These are phyloP conservation scores for Puccinia sorghi DNA, from an alignment of 1,284 basidiomycete species.

Conservation along the genomic window DNA sequence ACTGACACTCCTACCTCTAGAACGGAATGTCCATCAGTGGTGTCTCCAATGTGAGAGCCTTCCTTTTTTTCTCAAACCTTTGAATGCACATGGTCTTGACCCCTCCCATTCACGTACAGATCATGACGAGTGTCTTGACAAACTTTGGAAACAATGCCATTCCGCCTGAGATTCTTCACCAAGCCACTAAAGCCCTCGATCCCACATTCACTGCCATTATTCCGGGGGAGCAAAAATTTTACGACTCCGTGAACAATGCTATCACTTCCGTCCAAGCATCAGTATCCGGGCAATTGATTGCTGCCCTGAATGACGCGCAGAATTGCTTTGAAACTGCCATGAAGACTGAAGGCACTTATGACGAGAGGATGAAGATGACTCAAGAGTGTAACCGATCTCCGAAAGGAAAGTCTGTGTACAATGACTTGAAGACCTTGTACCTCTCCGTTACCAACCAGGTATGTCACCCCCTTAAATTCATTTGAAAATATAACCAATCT, in stretches of 20 bases:
- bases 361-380: slow-evolving; percentile 30
- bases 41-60: slow-evolving; percentile 21
- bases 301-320: slow-evolving; percentile 43
- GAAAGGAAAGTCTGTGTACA: slow-evolving; percentile 33
- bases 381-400: slow-evolving; percentile 25
- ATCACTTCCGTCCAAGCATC: slow-evolving; percentile 43
- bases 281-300: slow-evolving; percentile 29
- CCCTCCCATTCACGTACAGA: background rate
- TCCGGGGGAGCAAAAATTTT: slow-evolving; percentile 40
- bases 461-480: background rate
- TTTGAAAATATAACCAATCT: background rate
- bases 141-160: slow-evolving; percentile 42
- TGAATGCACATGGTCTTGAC: background rate
- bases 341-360: slow-evolving; percentile 20
- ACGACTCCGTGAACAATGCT: slow-evolving; percentile 46
- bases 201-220: slow-evolving; percentile 44
- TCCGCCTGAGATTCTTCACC: slow-evolving; percentile 11
- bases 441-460: slow-evolving; percentile 47
- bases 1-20: background rate
- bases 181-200: slow-evolving; percentile 41
- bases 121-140: slow-evolving; percentile 43
- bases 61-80: background rate
- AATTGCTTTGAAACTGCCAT: slow-evolving; percentile 41
- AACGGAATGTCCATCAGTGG: slow-evolving; percentile 48
- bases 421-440: slow-evolving; percentile 44